Base-by-base conservation (phyloP, 768 basidiomycete genomes). In the Mrakia hoshinonis region DNA sequence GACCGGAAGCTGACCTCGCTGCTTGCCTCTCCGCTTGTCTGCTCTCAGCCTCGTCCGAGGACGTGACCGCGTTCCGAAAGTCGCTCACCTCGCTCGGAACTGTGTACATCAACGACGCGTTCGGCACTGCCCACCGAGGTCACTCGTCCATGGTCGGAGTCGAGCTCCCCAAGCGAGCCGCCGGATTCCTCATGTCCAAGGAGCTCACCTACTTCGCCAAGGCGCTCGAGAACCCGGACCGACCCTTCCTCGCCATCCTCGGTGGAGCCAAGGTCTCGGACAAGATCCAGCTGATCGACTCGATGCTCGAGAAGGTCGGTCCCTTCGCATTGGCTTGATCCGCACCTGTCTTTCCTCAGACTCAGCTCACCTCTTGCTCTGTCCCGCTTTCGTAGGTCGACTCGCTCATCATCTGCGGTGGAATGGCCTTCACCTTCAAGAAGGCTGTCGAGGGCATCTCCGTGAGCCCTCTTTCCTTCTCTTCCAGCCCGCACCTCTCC, bases 361-460 rank as follows among this genome's bases (percentile, higher is more conserved):
- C 34, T 15, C 15, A 61, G 58, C 58, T 95, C 93, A 77, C 93
- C 93, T 34, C 96, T 96, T 93, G 90, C 91, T 39, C 96, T 95
- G 82, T 97, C 94, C 69, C 97, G 97, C 85, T 91, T 92, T 43
- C 20, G 11, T 74, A 92, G 90, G 95, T 98, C 81, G 83, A 99
- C 82, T 90, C 89, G 29, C 83, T 99, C 75, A 97, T 99, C 79
- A 90, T 99, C 76, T 90, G 92, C 74, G 95, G 95, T 77, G 95
- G 95, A 36, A 99, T 99, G 95, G 91, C 92, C 46, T 99, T 96
- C 82, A 99, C 95, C 70, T 99, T 99, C 85, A 92, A 94, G 82
- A 98, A 97, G 83, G 89, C 87, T 7, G 83, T 95, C 70, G 85
- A 97, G 70, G 84, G 86, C 73, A 84, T 92, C 58, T 75, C 77